Base-by-base conservation (phyloP, 768 basidiomycete genomes). In the Suillus decipiens region DNA sequence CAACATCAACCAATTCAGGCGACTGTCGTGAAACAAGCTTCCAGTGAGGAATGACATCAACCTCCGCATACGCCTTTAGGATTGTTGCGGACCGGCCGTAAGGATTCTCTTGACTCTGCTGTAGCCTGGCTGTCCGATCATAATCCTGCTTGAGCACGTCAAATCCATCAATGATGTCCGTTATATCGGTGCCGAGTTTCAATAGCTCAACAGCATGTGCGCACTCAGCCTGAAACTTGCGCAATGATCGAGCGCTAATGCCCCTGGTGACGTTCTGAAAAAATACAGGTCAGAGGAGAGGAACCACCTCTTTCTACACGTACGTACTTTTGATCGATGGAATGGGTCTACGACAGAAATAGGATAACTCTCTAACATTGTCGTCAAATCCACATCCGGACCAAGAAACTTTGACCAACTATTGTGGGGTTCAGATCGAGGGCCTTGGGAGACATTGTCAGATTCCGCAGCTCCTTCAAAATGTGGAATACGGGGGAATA, bases 151-250 rank as follows among this genome's bases (percentile, higher is more conserved):
- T 45, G 37, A 62, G 33, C 42, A 45, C 34, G 34, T 60, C 57
- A 36, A 60, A 60, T n/a, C 57, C 42, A 11, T 33, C 33, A 37
- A 62, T 60, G 33, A 62, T 60, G 88, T 95, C 62, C 87, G 95
- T 5, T 94, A 96, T 79, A 83, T 93, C 47, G 92, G 95, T 74
- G 93, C 96, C 76, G 96, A 95, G 72, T 93, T 94, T 6, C 92
- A 93, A 75, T 95, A 96, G 72, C 95, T 96, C 64, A 82, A 34
- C 19, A 12, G 57, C 28, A 12, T 2, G 9, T 17, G 48, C 34
- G 41, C 65, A 66, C 28, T 64, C 60, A 8, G 22, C n/a, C 31
- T 48, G 45, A 45, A 66, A 64, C 17, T 39, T 15, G 12, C 57
- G 22, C 19, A 64, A 43, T 15, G 45, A 34, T 47, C 58, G n/a